Evolutionary conservation across 1,284 basidiomycete species (phyloP), one percentile per base, ranked within the genome.

Genomic region (Meira miltonrushii): DNA sequence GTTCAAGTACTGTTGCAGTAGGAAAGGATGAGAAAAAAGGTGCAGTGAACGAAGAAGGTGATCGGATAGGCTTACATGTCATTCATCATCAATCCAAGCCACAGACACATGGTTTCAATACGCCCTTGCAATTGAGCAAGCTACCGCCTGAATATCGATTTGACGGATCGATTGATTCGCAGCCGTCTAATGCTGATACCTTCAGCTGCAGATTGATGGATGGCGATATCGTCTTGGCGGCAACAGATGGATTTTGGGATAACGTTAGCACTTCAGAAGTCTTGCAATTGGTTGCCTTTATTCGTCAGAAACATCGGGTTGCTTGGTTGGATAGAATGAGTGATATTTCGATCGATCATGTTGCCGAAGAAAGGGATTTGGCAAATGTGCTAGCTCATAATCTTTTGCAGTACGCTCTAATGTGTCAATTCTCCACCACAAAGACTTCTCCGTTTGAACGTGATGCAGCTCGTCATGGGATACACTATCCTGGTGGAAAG

Each of bases 181-280:
- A 25, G 62, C 74, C 74, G 43, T 57, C 64, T 37, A 69, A 75
- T 48, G 74, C 75, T 1, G 67, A 62, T 1, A 17, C 61, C 6
- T 66, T 60, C 55, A 65, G 70, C n/a, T 62, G 64, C 54, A 63
- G 64, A 19, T 48, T 77, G 33, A 58, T 64, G 44, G 66, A 68
- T 21, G 72, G 70, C 49, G 69, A 77, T 37, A 65, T 75, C 54
- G 64, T 80, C 57, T 55, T 80, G 25, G 61, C 77, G 23, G 73
- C 89, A 85, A 92, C 90, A 19, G 90, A 93, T 71, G 90, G 90
- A 1, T 80, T 92, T 49, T 86, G 87, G 39, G 91, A 93, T 75
- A 93, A 93, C 71, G 88, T 92, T 23, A 90, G 82, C 50, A 48
- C 48, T 17, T 39, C 57, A 13, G 71, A 74, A 58, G 64, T 68